These are phyloP conservation scores for Penicillium arizonense DNA, from an alignment of 495 filamentous ascomycete species.

Conservation along the genomic window DNA sequence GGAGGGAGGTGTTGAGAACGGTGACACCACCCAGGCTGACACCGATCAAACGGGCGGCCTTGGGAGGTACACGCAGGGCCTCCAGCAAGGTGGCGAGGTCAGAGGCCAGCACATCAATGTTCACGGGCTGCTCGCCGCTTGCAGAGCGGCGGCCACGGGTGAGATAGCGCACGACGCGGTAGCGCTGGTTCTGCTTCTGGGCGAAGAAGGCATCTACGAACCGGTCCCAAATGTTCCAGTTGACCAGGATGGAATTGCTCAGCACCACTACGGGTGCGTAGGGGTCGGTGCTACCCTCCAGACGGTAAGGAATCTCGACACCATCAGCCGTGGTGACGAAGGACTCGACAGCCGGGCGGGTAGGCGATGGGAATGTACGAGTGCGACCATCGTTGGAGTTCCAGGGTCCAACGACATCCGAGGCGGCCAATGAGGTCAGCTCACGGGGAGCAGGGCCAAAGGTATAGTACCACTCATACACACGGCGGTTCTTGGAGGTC, in stretches of 20 bases:
- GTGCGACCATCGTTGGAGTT: slow-evolving; percentile 55
- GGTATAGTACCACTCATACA: slow-evolving; percentile 72
- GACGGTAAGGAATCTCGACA: slow-evolving; percentile 63
- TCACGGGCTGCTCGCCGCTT: slow-evolving; percentile 47
- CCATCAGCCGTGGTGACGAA: slow-evolving; percentile 67
- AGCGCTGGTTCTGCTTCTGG: slow-evolving; percentile 54
- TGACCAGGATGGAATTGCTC: slow-evolving; percentile 72
- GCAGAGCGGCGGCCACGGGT: slow-evolving; percentile 57
- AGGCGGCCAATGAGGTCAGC: slow-evolving; percentile 44
- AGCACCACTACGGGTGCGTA: slow-evolving; percentile 68
- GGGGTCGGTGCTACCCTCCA: slow-evolving; percentile 69
- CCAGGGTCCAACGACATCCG: slow-evolving; percentile 38
- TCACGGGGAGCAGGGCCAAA: slow-evolving; percentile 75
- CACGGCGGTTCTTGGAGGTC: slow-evolving; percentile 51
- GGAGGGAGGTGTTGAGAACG: slow-evolving; percentile 65
- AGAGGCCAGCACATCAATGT: slow-evolving; percentile 61
- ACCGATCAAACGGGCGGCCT: slow-evolving; percentile 62
- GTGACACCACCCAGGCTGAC: slow-evolving; percentile 79
- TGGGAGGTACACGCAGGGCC: slow-evolving; percentile 55
- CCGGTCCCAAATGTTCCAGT: slow-evolving; percentile 72
- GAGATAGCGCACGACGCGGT: slow-evolving; percentile 70
- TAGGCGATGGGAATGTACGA: slow-evolving; percentile 49
- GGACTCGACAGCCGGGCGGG: slow-evolving; percentile 57
- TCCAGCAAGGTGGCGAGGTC: slow-evolving; percentile 61
- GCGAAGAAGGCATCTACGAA: slow-evolving; percentile 62